A percentile compares a stretch with the other conserved stretches of the same genome.
Conservation (phyloP, 352 stramenopile species). For the Phytophthora lateralis region DNA sequence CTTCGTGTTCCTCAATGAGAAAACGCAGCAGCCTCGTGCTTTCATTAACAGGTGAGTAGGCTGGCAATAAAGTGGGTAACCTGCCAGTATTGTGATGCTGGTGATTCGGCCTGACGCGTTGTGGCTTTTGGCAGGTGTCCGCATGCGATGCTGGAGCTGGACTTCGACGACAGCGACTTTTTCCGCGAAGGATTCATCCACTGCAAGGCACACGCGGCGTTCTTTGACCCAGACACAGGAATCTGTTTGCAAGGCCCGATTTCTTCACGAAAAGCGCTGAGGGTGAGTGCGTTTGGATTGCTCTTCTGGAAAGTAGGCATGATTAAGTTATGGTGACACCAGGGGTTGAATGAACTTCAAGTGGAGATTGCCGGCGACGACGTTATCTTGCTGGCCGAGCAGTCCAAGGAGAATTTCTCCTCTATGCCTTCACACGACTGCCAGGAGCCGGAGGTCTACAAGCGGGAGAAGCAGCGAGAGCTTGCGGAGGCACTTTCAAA, state of each 20-base stretch:
- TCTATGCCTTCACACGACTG: conserved; percentile 27
- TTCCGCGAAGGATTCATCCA: conserved; percentile 80
- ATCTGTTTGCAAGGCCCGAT: conserved; percentile 68
- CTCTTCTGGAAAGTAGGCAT: not conserved
- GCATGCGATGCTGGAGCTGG: conserved; percentile 74
- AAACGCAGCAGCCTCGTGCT: conserved; percentile 46
- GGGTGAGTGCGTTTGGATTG: conserved; percentile 26
- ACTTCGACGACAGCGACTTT: conserved; percentile 84
- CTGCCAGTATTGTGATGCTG: not conserved
- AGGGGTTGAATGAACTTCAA: conserved; percentile 48
- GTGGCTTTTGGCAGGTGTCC: conserved; percentile 46
- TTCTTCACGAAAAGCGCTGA: conserved; percentile 42
- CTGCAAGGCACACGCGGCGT: conserved; percentile 82
- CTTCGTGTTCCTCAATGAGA: conserved; percentile 68
- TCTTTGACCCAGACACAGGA: conserved; percentile 80
- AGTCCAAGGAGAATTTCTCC: conserved; percentile 8
- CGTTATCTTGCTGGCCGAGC: conserved; percentile 42
- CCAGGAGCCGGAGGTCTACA: conserved; percentile 42
- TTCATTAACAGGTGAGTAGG: conserved; percentile 58
- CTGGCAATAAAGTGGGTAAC: not conserved
- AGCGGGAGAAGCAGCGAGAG: conserved; percentile 45
- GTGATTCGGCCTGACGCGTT: not conserved
- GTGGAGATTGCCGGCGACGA: conserved; percentile 49
- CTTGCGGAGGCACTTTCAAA: conserved; percentile 45
- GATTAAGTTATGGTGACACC: not conserved